Evolutionary conservation across 305 asterid species (phyloP), one percentile per base, ranked within the genome.

Genomic region (Fraxinus baroniana): DNA sequence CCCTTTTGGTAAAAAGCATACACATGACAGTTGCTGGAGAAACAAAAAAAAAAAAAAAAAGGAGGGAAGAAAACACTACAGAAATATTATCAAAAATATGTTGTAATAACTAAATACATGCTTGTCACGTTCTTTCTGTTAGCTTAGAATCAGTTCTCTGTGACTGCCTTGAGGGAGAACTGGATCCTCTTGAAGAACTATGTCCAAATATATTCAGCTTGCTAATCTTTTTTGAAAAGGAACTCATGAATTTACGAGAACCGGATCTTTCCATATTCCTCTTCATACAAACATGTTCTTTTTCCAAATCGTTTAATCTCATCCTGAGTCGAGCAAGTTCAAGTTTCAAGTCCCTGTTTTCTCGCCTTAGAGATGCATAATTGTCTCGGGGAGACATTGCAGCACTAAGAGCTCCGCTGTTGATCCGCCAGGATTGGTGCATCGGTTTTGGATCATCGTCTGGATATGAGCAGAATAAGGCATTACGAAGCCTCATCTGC

Each of bases 261-360:
- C 86, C 83, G 1, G 91, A 90, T 70, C 88, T 92, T 66, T 92
- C 97, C 92, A 95, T 93, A 70, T 88, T 87, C 87, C 86, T 92
- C 90, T 93, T 95, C 95, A 93, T 91, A 71, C 88, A 92, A 83
- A 92, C 97, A 80, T 95, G 98, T 36, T 93, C 97, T 74, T 91
- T 95, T 89, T 93, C 98, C 91, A 95, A 80, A 87, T 95, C 98
- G 74, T 92, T 95, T 78, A 95, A 60, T 79, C 98, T 91, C 98
- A 95, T 95, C 85, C 98, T 55, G 84, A 95, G 80, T 79, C 98
- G 87, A 7, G 95, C 90, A 35, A 95, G 90, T 83, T 95, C 98
- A 18, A 95, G 98, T 91, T 94, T 95, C 84, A 95, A 86, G 85
- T 95, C 97, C 87, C 95, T 83, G 83, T 95, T 95, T 83, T 95